A percentile compares a stretch with the other conserved stretches of the same genome.
These are phyloP conservation scores for Mikania micrantha DNA, from an alignment of 129 eudicot species.

Conservation along the genomic window DNA sequence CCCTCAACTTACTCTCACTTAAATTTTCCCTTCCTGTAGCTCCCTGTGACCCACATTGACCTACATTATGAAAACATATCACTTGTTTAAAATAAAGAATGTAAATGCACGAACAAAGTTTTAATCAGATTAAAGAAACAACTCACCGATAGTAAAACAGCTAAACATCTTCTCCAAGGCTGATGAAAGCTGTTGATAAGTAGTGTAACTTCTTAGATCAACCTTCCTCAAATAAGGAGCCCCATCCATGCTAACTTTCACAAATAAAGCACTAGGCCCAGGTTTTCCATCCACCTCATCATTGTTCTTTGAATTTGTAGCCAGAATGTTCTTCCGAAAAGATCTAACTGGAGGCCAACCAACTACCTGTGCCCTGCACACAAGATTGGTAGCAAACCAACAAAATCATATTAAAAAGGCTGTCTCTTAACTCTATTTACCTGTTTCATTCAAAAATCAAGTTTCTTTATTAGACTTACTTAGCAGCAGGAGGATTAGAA, in stretches of 20 bases:
- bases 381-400: not conserved
- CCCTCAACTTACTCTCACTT: conserved; percentile 78
- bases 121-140: not conserved
- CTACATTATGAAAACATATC: conserved; percentile 12
- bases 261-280: conserved; percentile 49
- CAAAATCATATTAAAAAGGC: not conserved
- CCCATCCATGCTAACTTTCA: conserved; percentile 95
- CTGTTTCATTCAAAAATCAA: not conserved
- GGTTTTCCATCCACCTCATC: conserved; percentile 16
- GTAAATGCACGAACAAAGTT: not conserved
- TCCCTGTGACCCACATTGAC: conserved; percentile 76
- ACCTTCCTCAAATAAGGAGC: conserved; percentile 95
- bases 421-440: not conserved
- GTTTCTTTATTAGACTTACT: conserved; percentile 36
- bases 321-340: conserved; percentile 70
- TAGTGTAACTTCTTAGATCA: conserved; percentile 60
- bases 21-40: conserved; percentile 49
- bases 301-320: conserved; percentile 62
- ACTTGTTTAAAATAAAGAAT: not conserved
- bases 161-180: conserved; percentile 89
- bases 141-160: conserved; percentile 75
- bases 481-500: conserved; percentile 56
- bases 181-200: conserved; percentile 70
- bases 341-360: conserved; percentile 97
- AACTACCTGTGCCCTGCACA: conserved; percentile 84